These are phyloP conservation scores for Neopestalotiopsis clavispora DNA, from an alignment of 2,329 filamentous ascomycete species.

Conservation along the genomic window DNA sequence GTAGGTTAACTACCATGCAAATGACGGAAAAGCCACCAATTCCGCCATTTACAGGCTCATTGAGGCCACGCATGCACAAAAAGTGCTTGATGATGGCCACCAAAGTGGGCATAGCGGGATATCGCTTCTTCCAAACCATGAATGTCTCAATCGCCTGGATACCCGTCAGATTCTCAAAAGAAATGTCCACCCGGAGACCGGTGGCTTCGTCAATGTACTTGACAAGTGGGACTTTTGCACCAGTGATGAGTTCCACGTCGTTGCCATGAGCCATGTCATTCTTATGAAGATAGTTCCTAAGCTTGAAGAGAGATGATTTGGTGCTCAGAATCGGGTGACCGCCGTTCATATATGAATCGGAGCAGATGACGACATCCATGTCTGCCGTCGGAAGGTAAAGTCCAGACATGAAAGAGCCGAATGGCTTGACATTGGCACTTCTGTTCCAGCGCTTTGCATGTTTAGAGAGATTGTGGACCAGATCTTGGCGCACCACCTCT, in stretches of 20 bases:
- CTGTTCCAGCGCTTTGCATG: slow-evolving; percentile 62
- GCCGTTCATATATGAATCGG: slow-evolving; percentile 58
- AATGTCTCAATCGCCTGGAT: slow-evolving; percentile 83
- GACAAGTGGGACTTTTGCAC: slow-evolving; percentile 86
- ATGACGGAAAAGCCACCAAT: slow-evolving; percentile 94
- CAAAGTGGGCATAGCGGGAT: slow-evolving; percentile 83
- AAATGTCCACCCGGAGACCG: slow-evolving; percentile 86
- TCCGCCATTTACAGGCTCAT: slow-evolving; percentile 89
- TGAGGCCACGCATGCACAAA: slow-evolving; percentile 84
- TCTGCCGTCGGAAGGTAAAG: slow-evolving; percentile 76
- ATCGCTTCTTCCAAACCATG: slow-evolving; percentile 75
- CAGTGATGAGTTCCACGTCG: slow-evolving; percentile 70
- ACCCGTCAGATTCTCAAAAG: slow-evolving; percentile 90
- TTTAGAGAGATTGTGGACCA: slow-evolving; percentile 71
- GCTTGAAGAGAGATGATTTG: slow-evolving; percentile 64
- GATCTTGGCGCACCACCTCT: slow-evolving; percentile 71
- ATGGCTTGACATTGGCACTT: slow-evolving; percentile 71
- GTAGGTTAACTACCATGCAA: slow-evolving; percentile 87
- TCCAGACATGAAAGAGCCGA: slow-evolving; percentile 93
- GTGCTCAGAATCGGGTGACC: slow-evolving; percentile 54
- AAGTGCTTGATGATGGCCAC: slow-evolving; percentile 93
- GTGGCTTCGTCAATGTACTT: slow-evolving; percentile 85
- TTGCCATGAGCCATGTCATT: slow-evolving; percentile 61
- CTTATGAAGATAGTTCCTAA: slow-evolving; percentile 63
- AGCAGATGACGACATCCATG: slow-evolving; percentile 89